Evolutionary conservation across 768 basidiomycete species (phyloP).

Genomic region (Rhizopogon salebrosus): DNA sequence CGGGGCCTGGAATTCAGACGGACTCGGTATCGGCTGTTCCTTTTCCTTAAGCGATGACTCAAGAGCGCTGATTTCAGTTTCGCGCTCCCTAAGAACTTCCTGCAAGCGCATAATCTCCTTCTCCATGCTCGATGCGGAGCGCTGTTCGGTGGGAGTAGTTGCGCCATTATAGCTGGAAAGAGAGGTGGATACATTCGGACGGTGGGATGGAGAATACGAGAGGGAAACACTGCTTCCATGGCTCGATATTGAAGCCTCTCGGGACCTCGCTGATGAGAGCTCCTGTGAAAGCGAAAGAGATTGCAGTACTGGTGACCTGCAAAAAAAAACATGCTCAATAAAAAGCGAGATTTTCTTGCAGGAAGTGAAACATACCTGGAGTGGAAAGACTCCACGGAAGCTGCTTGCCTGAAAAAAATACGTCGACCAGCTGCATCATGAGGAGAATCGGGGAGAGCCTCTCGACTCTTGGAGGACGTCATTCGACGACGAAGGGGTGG

Average conservation of each 20-base stretch:
- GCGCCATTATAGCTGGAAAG: slow-evolving; percentile 34
- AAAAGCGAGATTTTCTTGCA: slow-evolving; percentile 5
- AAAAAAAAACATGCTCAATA: slow-evolving; percentile 12
- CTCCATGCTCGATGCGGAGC: slow-evolving; percentile 82
- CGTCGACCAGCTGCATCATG: slow-evolving; percentile 51
- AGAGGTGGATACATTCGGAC: slow-evolving; percentile 58
- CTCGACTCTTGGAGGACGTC: slow-evolving; percentile 43
- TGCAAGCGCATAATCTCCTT: slow-evolving; percentile 95
- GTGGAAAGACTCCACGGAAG: slow-evolving; percentile 84
- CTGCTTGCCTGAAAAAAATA: slow-evolving; percentile 85
- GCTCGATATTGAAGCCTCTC: slow-evolving; percentile 77
- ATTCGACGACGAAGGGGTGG: slow-evolving; percentile 48
- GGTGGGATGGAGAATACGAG: slow-evolving; percentile 54
- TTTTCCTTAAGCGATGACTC: slow-evolving; percentile 49
- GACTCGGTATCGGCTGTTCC: slow-evolving; percentile 12
- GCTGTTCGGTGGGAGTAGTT: slow-evolving; percentile 41
- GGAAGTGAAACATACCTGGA: slow-evolving; percentile 50
- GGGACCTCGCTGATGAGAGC: slow-evolving; percentile 82
- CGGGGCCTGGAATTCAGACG: not conserved
- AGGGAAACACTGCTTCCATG: slow-evolving; percentile 63
- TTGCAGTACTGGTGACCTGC: slow-evolving; percentile 88
- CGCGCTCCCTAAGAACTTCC: slow-evolving; percentile 85
- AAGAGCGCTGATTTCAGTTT: slow-evolving; percentile 80
- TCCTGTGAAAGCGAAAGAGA: slow-evolving; percentile 98
- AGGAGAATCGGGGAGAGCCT: slow-evolving; percentile 35